phyloP scores from a whole-genome alignment of 768 basidiomycete genomes.

The Cyclocybe cylindracea region DNA sequence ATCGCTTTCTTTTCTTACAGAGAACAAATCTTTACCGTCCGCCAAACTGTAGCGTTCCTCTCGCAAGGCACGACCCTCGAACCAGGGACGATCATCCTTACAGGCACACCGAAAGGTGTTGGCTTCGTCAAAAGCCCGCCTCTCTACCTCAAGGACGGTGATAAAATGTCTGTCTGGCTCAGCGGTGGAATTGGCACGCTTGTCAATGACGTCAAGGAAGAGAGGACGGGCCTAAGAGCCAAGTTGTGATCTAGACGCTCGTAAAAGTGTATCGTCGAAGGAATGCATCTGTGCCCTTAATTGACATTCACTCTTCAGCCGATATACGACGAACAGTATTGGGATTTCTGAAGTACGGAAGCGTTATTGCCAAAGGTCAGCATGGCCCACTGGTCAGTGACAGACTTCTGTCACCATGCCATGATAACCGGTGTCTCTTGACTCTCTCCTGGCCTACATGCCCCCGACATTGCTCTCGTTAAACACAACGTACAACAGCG shows the following conservation, averaged over 20 bases:
- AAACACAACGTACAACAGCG: too few species aligned
- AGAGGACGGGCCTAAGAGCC: slow-evolving; percentile 36
- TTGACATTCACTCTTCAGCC: too few species aligned
- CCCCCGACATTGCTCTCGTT: too few species aligned
- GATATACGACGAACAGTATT: too few species aligned
- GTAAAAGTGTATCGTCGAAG: slow-evolving; percentile 6
- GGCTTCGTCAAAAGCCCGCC: slow-evolving; percentile 77
- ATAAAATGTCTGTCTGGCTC: slow-evolving; percentile 68
- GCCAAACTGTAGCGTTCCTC: slow-evolving; percentile 76
- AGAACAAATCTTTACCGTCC: slow-evolving; percentile 79
- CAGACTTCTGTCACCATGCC: too few species aligned
- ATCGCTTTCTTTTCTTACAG: slow-evolving; percentile 34
- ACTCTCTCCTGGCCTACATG: too few species aligned
- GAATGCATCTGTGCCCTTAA: too few species aligned
- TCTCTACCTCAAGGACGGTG: slow-evolving; percentile 71
- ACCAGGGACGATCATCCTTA: slow-evolving; percentile 81
- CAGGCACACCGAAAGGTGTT: slow-evolving; percentile 81
- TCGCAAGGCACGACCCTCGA: slow-evolving; percentile 84
- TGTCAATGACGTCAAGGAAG: slow-evolving; percentile 77
- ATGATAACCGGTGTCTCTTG: too few species aligned
- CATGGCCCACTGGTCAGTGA: too few species aligned
- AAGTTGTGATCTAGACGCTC: slow-evolving; percentile 33
- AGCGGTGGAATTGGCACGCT: slow-evolving; percentile 78
- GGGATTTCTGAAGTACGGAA: too few species aligned
- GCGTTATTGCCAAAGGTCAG: too few species aligned